Percentiles rank a stretch among this genome's conserved stretches.
Evolutionary conservation across 352 stramenopile species (phyloP).

Genomic region (Phytophthora sojae): DNA sequence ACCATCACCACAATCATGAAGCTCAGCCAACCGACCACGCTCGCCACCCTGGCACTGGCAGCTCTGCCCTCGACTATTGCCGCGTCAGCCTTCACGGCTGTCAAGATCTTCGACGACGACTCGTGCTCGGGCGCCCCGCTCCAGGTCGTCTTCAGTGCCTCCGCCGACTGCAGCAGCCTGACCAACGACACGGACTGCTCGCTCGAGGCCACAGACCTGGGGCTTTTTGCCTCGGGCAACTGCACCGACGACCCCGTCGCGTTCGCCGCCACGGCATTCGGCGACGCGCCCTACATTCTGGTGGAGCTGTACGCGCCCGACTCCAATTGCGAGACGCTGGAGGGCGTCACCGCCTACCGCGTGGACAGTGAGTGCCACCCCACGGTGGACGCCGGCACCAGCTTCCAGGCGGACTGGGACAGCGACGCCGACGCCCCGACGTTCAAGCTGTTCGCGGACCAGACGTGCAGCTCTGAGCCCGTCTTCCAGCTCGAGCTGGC

Average conservation of each 20-base stretch:
- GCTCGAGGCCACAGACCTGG: conserved; percentile 21
- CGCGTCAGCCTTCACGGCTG: conserved; percentile 15
- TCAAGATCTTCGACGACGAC: conserved; percentile 25
- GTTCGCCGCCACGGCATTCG: conserved; percentile 16
- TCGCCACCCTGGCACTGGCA: conserved; percentile 11
- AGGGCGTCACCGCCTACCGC: conserved; percentile 32
- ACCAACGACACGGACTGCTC: conserved; percentile 6
- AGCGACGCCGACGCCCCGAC: background rate
- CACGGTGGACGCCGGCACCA: conserved; percentile 28
- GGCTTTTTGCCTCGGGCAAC: conserved; percentile 26
- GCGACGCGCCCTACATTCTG: conserved; percentile 16
- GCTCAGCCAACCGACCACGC: conserved; percentile 3
- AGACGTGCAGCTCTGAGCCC: conserved; percentile 13
- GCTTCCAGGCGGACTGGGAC: conserved; percentile 27
- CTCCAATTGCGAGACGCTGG: conserved; percentile 22
- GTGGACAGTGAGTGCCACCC: conserved; percentile 32
- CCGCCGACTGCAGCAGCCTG: conserved; percentile 18
- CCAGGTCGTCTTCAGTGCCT: conserved; percentile 31
- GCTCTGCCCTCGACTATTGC: background rate
- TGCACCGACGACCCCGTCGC: conserved; percentile 24
- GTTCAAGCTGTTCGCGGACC: conserved; percentile 31
- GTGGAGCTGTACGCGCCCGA: conserved; percentile 25
- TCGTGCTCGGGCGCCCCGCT: conserved; percentile 25
- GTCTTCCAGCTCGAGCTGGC: conserved; percentile 21
- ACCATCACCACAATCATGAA: conserved; percentile 11